Evolutionary conservation across 2,329 filamentous ascomycete species (phyloP), one percentile per base, ranked within the genome.

Genomic region (Monilinia fructigena): DNA sequence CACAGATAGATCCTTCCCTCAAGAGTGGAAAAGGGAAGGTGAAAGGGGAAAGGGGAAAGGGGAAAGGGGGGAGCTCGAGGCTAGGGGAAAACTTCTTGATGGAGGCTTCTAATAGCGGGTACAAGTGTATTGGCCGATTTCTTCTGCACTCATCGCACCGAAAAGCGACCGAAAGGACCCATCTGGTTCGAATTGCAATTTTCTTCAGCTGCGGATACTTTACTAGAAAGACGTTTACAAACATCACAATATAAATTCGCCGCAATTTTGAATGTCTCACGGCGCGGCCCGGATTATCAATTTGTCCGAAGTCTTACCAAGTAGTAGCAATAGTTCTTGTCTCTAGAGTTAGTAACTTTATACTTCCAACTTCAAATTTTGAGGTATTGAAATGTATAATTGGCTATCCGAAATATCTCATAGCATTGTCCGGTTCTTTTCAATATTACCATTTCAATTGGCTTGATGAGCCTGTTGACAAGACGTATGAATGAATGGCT

Each of bases 11-110:
- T n/a, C 6, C 7, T 23, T 48, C 6, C 14, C 12, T 23, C 42
- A 48, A 60, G 4, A 47, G n/a, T 23, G 7, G n/a, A n/a, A 48
- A 48, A 48, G 42, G 42, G 42, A 48, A 59, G 56, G 56, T 14
- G 28, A 5, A 59, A n/a, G 20, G 45, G 20, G 7, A n/a, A 47
- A 6, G 31, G 40, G 11, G 55, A 18, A 47, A 47, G 55, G 55
- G n/a, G 26, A 1, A 47, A n/a, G 6, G n/a, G 20, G 45, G 18
- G 18, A n/a, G 6, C 6, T 31, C 31, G 31, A 31, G 6, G 31
- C 31, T 4, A 31, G 31, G 6, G 31, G 31, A 47, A 6, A 31
- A 8, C 20, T 5, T 16, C 10, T 20, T 48, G 3, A 20, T n/a
- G 47, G 12, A 11, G n/a, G 28, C 18, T 35, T 48, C 1, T 1